phyloP scores from a whole-genome alignment of 768 basidiomycete genomes.

The Leccinum incarnatum region DNA sequence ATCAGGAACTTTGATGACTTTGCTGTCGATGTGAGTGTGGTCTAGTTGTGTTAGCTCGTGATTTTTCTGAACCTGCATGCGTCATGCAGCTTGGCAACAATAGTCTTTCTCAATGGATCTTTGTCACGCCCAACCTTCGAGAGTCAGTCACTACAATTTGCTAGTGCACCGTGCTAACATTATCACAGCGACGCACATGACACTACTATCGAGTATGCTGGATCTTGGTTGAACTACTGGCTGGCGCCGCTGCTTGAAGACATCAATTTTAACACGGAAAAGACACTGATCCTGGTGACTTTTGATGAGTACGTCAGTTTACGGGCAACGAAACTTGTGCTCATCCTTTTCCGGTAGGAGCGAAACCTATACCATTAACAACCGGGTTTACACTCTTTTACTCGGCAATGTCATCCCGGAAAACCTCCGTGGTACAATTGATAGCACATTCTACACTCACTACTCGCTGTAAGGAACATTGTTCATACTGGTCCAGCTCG shows the following conservation, averaged over 20 bases:
- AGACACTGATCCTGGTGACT: slow-evolving; percentile 57
- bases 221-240: slow-evolving; percentile 48
- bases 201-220: slow-evolving; percentile 48
- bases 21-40: slow-evolving; percentile 44
- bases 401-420: slow-evolving; percentile 47
- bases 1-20: slow-evolving; percentile 65
- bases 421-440: slow-evolving; percentile 41
- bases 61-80: background rate
- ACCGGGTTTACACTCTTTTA: slow-evolving; percentile 45
- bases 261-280: slow-evolving; percentile 49
- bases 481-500: background rate
- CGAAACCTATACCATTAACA: slow-evolving; percentile 39
- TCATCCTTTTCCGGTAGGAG: slow-evolving; percentile 12
- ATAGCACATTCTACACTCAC: slow-evolving; percentile 58
- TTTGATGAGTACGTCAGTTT: slow-evolving; percentile 56
- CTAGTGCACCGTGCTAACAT: background rate
- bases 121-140: slow-evolving; percentile 58
- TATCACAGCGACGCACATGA: slow-evolving; percentile 56
- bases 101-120: slow-evolving; percentile 56
- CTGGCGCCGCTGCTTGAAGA: slow-evolving; percentile 50
- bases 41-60: background rate
- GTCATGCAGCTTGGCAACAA: slow-evolving; percentile 31
- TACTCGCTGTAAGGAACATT: slow-evolving; percentile 42
- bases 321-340: background rate
- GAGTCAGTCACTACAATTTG: slow-evolving; percentile 15